phyloP scores from a whole-genome alignment of 2,329 filamentous ascomycete genomes.

The Sclerotinia sclerotiorum region DNA sequence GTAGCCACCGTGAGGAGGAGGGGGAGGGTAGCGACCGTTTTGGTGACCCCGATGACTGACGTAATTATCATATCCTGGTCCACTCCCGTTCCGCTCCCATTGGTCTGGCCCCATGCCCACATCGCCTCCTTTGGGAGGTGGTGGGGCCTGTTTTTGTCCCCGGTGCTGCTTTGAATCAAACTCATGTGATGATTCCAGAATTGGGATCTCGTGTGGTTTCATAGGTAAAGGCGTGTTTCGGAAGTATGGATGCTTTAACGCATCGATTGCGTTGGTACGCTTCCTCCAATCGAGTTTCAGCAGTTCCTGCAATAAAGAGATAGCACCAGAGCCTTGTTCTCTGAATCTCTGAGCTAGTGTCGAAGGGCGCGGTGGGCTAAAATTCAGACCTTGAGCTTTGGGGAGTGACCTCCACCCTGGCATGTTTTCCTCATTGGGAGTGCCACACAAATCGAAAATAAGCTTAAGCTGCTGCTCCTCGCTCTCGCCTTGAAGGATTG shows the following conservation, averaged over 20 bases:
- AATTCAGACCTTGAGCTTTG: constrained; percentile 70
- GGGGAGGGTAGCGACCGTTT: constrained; percentile 21
- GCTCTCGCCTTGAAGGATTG: constrained; percentile 86
- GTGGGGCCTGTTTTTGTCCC: constrained; percentile 77
- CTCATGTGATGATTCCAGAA: constrained; percentile 93
- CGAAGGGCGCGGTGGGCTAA: constrained; percentile 58
- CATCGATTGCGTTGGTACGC: constrained; percentile 90
- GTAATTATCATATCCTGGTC: constrained; percentile 34
- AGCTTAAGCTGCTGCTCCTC: constrained; percentile 88
- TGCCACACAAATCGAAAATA: constrained; percentile 90
- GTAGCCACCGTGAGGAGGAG: constrained; percentile 34
- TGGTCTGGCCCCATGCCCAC: constrained; percentile 68
- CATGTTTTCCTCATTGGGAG: constrained; percentile 88
- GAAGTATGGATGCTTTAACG: constrained; percentile 90
- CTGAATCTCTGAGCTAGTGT: constrained; percentile 74
- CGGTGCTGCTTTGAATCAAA: constrained; percentile 91
- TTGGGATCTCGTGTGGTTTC: constrained; percentile 81
- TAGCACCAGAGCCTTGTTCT: constrained; percentile 68
- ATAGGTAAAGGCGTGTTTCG: constrained; percentile 74
- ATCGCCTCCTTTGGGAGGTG: constrained; percentile 86
- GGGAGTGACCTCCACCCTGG: constrained; percentile 84
- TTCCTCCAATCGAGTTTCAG: constrained; percentile 85
- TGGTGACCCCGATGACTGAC: constrained; percentile 29
- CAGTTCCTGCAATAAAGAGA: constrained; percentile 78
- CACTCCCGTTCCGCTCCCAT: constrained; percentile 37